Conservation (phyloP, 495 filamentous ascomycete species). For the Hypoxylon subgilvum region DNA sequence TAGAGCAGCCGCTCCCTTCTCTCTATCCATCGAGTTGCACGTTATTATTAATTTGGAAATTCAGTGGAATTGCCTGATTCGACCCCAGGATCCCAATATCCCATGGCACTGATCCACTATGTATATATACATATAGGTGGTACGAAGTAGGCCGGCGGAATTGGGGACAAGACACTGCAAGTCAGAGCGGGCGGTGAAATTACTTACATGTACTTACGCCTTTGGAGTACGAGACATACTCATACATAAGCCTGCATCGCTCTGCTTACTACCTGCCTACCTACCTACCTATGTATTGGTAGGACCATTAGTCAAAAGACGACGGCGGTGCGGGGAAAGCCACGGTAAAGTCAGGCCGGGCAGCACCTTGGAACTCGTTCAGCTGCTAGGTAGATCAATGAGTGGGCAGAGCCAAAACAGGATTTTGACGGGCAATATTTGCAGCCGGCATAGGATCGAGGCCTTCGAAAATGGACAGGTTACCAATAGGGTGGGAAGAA, state of each 20-base stretch:
- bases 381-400: conserved; percentile 27
- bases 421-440: conserved; percentile 18
- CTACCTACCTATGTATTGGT: not conserved
- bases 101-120: not conserved
- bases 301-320: conserved; percentile 8
- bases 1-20: conserved; percentile 10
- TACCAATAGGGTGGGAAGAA: conserved; percentile 12
- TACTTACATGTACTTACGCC: not conserved
- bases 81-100: not conserved
- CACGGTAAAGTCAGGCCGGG: conserved; percentile 16
- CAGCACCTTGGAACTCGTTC: conserved; percentile 18
- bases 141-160: not conserved
- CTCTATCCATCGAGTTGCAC: not conserved
- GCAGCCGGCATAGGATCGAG: conserved; percentile 11
- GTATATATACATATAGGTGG: too few species aligned
- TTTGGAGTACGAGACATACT: not conserved
- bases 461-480: conserved; percentile 10
- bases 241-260: conserved; percentile 5
- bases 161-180: not conserved
- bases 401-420: conserved; percentile 23
- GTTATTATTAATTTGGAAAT: conserved; percentile 3
- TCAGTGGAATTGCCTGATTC: conserved; percentile 3
- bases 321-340: conserved; percentile 18
- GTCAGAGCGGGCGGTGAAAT: not conserved
- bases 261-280: conserved; percentile 10